phyloP scores from a whole-genome alignment of 495 filamentous ascomycete species.

The Hypoxylon fuscum region DNA sequence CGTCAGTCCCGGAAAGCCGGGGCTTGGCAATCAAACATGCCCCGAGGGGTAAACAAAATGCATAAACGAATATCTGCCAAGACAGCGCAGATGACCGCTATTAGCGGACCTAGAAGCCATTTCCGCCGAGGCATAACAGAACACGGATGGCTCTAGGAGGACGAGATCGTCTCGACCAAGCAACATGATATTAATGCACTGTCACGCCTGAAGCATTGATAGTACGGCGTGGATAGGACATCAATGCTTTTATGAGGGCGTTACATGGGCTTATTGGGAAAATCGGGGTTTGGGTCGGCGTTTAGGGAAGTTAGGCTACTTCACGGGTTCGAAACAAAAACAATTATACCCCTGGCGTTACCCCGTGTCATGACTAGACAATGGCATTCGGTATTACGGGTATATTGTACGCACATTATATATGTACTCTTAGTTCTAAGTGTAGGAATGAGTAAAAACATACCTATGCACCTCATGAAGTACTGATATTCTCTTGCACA shows the following conservation, averaged over 20 bases:
- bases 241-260: neutral
- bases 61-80: too few species aligned
- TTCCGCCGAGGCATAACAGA: too few species aligned
- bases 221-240: neutral
- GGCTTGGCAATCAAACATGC: constrained; percentile 2
- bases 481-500: too few species aligned
- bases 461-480: neutral
- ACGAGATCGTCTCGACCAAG: neutral
- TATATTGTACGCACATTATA: neutral
- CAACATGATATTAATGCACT: neutral
- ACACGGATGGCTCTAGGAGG: neutral
- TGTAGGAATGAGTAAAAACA: neutral
- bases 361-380: neutral
- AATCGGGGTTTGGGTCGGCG: neutral
- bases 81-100: too few species aligned
- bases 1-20: neutral
- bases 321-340: neutral
- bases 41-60: too few species aligned
- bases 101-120: too few species aligned
- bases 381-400: neutral
- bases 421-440: neutral
- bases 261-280: neutral
- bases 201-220: neutral
- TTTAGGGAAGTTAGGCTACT: neutral
- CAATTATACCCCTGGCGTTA: neutral